Evolutionary conservation across 805 yeast species (phyloP), one percentile per base, ranked within the genome.

Genomic region (Dipodascus albidus): DNA sequence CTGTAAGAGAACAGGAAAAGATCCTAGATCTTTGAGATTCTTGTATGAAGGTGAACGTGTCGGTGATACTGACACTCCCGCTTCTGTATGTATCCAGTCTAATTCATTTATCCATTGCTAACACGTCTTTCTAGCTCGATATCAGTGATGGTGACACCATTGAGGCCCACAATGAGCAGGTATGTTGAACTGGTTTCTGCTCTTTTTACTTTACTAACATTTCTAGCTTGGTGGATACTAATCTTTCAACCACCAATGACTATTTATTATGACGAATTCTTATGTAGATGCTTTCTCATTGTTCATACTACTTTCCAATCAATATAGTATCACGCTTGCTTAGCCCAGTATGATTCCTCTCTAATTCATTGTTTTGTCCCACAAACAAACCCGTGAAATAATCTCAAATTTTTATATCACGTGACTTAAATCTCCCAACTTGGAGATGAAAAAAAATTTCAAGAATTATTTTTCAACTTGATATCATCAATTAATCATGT

Each of bases 131-230:
- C 15, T 50, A 68, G 61, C 77, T 93, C 63, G 98, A 88, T 51
- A 82, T 93, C 80, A 95, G 87, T 70, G 96, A 93, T 67, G 91
- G 91, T 60, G 99, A 93, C 69, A 86, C 86, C 60, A 90, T 93
- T 60, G 99, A 93, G 71, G 99, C 96, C 6, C 96, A 89, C 69
- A 83, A 93, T 70, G 96, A 90, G 70, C 99, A 93, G 74, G 83
- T 72, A 31, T 62, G 73, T 48, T 60, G 63, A 20, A 33, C 17
- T 38, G 44, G 9, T 38, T 14, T 4, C 17, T 14, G n/a, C 44
- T 38, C 3, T 38, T 11, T 38, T 38, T 17, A 4, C 20, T 14
- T 11, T 38, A 11, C 44, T 38, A 38, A 38, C 44, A 19, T n/a
- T 14, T 38, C 15, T 38, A 38, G 44, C 44, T 38, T 14, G 44